A percentile compares a stretch with the other conserved stretches of the same genome.
phyloP scores from a whole-genome alignment of 257 asterid species.

The Nicotiana sylvestris region DNA sequence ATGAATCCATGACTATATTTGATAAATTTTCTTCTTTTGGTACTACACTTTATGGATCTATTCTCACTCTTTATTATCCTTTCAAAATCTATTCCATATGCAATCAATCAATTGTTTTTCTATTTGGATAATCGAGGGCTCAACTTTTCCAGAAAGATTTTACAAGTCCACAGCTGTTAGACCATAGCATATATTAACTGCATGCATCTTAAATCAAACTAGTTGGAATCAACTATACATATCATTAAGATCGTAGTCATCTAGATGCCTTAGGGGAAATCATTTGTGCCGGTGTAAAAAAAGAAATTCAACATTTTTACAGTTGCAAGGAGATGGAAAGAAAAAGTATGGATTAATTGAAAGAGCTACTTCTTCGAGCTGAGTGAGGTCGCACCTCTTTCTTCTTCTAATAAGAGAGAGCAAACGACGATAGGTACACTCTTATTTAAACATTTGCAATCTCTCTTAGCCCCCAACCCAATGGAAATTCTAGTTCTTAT shows the following conservation, averaged over 20 bases:
- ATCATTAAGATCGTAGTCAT: background rate
- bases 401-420: no score
- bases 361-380: no score
- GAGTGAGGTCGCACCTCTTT: no score
- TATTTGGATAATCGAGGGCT: background rate
- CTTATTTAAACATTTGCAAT: no score
- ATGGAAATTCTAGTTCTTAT: no score
- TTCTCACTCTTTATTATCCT: background rate
- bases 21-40: background rate
- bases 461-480: no score
- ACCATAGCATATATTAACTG: background rate
- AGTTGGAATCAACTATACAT: background rate
- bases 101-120: background rate
- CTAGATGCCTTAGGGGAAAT: no score
- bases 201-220: background rate
- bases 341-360: no score
- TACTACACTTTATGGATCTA: background rate
- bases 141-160: background rate
- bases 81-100: background rate
- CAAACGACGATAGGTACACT: no score
- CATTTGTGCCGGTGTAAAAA: no score
- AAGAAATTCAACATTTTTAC: no score
- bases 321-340: no score
- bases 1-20: background rate
- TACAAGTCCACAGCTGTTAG: background rate